A percentile compares a stretch with the other conserved stretches of the same genome.
Conservation (phyloP, 768 basidiomycete genomes). For the Trametes elegans region DNA sequence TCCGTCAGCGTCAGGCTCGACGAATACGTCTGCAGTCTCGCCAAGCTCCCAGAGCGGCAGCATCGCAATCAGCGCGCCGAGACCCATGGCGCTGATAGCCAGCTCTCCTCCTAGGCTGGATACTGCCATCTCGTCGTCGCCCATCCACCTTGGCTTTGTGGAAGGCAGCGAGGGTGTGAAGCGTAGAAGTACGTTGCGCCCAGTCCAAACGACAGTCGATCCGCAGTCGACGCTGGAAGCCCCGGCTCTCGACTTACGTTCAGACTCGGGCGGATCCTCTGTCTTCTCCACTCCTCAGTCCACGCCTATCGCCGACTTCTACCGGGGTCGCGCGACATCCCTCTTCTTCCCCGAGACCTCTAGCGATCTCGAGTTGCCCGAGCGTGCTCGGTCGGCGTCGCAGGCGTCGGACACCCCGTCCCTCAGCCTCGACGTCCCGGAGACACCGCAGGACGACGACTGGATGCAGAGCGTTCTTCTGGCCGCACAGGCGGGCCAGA, state of each 20-base stretch:
- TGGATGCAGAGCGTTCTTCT: constrained; percentile 75
- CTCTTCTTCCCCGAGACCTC: constrained; percentile 11
- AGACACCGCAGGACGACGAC: constrained; percentile 55
- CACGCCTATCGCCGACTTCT: constrained; percentile 31
- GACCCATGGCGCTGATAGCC: constrained; percentile 2
- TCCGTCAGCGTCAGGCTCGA: constrained; percentile 11
- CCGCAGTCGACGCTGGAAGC: background rate
- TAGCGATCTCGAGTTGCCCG: background rate
- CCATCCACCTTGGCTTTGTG: constrained; percentile 25
- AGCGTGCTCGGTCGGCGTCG: constrained; percentile 17
- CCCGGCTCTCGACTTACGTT: background rate
- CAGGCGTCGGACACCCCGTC: constrained; percentile 48
- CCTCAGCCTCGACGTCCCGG: constrained; percentile 36
- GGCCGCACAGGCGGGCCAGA: constrained; percentile 38
- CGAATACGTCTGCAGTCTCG: background rate
- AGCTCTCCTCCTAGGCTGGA: constrained; percentile 26
- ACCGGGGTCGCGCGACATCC: constrained; percentile 23
- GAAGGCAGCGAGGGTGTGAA: background rate
- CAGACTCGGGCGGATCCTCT: constrained; percentile 27
- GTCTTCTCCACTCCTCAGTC: constrained; percentile 27
- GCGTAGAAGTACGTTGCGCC: constrained; percentile 4
- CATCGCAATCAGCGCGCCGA: background rate
- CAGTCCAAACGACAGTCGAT: constrained; percentile 1
- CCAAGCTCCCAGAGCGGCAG: background rate
- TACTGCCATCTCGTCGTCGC: constrained; percentile 28